Base-by-base conservation (phyloP, 768 basidiomycete species). In the Inosperma sp. region DNA sequence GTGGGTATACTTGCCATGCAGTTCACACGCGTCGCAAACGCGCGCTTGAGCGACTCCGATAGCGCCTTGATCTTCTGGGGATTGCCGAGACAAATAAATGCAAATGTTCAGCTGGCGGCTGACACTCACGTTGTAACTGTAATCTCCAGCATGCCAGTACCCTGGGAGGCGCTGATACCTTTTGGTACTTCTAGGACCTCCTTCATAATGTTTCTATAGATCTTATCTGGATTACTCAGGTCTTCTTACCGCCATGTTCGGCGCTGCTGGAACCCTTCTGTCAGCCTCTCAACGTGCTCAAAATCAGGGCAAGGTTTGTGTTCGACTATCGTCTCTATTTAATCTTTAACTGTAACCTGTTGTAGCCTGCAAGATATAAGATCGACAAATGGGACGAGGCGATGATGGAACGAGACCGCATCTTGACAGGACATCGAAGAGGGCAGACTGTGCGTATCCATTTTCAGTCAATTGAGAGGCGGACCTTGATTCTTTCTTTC, bases 391-490 rank as follows among this genome's bases (percentile, higher is more conserved):
- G 92, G 93, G 95, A 98, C 55, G 79, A 88, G 47, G 90, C 89
- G 87, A 91, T 98, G 92, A 92, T 97, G 85, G 81, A 84, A 62
- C 77, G 95, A 49, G 95, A 98, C 72, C 76, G 79, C 62, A 77
- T 88, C 56, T 67, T 98, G 62, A 96, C 93, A 2, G 95, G 95
- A 10, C 87, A 88, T 63, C 61, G 71, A 60, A 80, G 95, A 57
- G 92, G 92, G 48, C 95, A 97, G 66, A 77, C 78, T 65, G 94
- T 94, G 65, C 61, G 90, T 61, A 5, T 72, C 40, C 9, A 21
- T 41, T 42, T 23, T 10, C n/a, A 33, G 17, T 26, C 16, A 39
- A 16, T 21, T 26, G 21, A 53, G 17, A 33, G 22, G 17, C 39
- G 6, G 2, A 26, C 5, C 9, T 3, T 23, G 14, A 34, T 17